A percentile compares a stretch with the other conserved stretches of the same genome.
Evolutionary conservation across 1,284 basidiomycete genomes (phyloP).

Genomic region (Austropuccinia psidii): DNA sequence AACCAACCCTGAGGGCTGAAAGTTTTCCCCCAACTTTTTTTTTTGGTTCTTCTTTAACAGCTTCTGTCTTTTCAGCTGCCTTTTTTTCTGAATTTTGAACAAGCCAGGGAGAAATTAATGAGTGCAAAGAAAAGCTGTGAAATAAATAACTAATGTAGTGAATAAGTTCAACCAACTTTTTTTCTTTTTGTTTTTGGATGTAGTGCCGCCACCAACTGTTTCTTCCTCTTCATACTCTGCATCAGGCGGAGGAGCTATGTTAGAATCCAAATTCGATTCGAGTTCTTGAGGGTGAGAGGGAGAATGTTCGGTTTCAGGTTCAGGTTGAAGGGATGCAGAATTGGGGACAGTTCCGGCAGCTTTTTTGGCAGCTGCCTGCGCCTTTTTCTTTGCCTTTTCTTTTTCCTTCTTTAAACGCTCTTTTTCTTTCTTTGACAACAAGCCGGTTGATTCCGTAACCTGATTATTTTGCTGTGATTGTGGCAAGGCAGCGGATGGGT

Average conservation of each 20-base stretch:
- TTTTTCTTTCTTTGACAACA: slow-evolving; percentile 84
- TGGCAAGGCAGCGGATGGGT: slow-evolving; percentile 1
- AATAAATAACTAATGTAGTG: no score
- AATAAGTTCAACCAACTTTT: slow-evolving; percentile 41
- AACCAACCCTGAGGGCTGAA: slow-evolving; percentile 56
- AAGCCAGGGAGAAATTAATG: slow-evolving; percentile 71
- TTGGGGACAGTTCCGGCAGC: slow-evolving; percentile 49
- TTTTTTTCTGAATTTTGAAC: slow-evolving; percentile 69
- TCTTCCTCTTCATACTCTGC: slow-evolving; percentile 52
- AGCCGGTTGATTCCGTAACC: slow-evolving; percentile 50
- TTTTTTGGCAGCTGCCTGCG: slow-evolving; percentile 80
- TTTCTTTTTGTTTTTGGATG: slow-evolving; percentile 46
- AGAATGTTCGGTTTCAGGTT: slow-evolving; percentile 40
- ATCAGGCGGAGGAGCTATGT: slow-evolving; percentile 41
- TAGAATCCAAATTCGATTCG: slow-evolving; percentile 9
- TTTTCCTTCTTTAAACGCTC: slow-evolving; percentile 87
- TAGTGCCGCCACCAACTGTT: slow-evolving; percentile 55
- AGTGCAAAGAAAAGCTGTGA: slow-evolving; percentile 44
- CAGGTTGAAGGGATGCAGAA: slow-evolving; percentile 37
- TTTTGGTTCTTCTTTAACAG: slow-evolving; percentile 78
- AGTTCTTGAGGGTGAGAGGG: slow-evolving; percentile 43
- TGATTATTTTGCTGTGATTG: slow-evolving; percentile 49
- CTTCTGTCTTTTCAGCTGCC: slow-evolving; percentile 49
- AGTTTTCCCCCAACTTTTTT: slow-evolving; percentile 74
- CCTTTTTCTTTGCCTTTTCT: slow-evolving; percentile 95